Conservation (phyloP, 2,329 filamentous ascomycete species). For the Nemania sp. region DNA sequence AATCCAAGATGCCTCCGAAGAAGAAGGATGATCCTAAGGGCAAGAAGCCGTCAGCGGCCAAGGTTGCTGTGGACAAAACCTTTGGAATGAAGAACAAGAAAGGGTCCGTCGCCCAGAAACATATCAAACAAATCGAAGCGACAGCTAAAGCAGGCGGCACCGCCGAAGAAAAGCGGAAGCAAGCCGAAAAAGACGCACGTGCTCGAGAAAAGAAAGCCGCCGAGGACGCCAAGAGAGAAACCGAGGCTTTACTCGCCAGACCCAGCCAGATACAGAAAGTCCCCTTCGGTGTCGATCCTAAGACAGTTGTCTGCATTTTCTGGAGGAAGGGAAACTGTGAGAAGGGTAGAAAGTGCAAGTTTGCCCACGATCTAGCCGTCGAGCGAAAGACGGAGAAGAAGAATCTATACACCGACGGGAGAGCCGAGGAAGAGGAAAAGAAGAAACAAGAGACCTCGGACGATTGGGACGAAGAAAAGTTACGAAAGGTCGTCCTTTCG, state of each 20-base stretch:
- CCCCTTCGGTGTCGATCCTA: slow-evolving; percentile 96
- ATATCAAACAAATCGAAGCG: slow-evolving; percentile 85
- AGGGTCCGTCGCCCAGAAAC: slow-evolving; percentile 87
- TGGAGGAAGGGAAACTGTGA: slow-evolving; percentile 98
- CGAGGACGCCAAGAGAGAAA: slow-evolving; percentile 84
- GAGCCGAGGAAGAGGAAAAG: slow-evolving; percentile 77
- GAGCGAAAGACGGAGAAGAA: slow-evolving; percentile 94
- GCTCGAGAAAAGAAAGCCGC: slow-evolving; percentile 93
- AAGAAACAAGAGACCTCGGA: slow-evolving; percentile 95
- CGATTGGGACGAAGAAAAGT: slow-evolving; percentile 97
- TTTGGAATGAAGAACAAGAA: slow-evolving; percentile 99
- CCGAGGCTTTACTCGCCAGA: slow-evolving; percentile 85
- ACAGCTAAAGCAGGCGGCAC: slow-evolving; percentile 79
- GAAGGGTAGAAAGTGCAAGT: slow-evolving; percentile 98
- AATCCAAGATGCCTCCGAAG: slow-evolving; percentile 77
- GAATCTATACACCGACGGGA: slow-evolving; percentile 87
- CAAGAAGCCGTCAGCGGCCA: slow-evolving; percentile 69
- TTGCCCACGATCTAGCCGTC: slow-evolving; percentile 88
- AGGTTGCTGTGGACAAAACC: slow-evolving; percentile 89
- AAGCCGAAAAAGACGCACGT: slow-evolving; percentile 72
- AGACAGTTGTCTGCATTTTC: slow-evolving; percentile 96
- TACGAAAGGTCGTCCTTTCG: slow-evolving; percentile 88
- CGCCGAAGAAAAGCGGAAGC: slow-evolving; percentile 88
- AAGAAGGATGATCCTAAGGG: slow-evolving; percentile 61
- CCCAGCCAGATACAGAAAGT: slow-evolving; percentile 98